phyloP scores from a whole-genome alignment of 192 early-diverging fungal genomes.

The Entomortierella lignicola region DNA sequence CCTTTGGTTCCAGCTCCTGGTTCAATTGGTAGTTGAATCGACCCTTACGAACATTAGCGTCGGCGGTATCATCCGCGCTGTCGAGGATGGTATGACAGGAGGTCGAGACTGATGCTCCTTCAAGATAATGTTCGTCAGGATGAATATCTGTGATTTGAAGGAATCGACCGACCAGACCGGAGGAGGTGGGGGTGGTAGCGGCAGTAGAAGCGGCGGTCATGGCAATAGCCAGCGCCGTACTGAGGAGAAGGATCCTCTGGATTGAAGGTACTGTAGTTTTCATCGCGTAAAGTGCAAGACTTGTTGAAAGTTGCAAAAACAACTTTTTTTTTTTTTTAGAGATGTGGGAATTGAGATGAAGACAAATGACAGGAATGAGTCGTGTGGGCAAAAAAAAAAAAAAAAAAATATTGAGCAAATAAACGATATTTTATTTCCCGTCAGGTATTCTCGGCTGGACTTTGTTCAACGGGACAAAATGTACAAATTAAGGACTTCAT shows the following conservation, averaged over 20 bases:
- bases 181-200: background rate
- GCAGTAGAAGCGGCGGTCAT: background rate
- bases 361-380: background rate
- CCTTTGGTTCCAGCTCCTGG: background rate
- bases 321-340: background rate
- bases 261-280: too few relatives aligned
- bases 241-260: background rate
- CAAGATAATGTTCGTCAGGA: conserved; percentile 60
- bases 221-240: conserved; percentile 7
- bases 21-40: background rate
- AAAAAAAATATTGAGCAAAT: background rate
- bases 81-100: conserved; percentile 64
- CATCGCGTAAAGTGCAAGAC: too few relatives aligned
- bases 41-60: background rate
- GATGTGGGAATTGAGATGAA: too few relatives aligned
- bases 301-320: too few relatives aligned
- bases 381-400: background rate
- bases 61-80: background rate
- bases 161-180: conserved; percentile 57
- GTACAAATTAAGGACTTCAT: too few relatives aligned
- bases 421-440: background rate
- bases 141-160: conserved; percentile 82
- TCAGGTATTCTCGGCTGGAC: conserved; percentile 1
- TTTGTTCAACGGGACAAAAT: background rate
- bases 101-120: conserved; percentile 63